Base-by-base conservation (phyloP, 1,284 basidiomycete genomes). In the Butyriboletus appendiculatus region DNA sequence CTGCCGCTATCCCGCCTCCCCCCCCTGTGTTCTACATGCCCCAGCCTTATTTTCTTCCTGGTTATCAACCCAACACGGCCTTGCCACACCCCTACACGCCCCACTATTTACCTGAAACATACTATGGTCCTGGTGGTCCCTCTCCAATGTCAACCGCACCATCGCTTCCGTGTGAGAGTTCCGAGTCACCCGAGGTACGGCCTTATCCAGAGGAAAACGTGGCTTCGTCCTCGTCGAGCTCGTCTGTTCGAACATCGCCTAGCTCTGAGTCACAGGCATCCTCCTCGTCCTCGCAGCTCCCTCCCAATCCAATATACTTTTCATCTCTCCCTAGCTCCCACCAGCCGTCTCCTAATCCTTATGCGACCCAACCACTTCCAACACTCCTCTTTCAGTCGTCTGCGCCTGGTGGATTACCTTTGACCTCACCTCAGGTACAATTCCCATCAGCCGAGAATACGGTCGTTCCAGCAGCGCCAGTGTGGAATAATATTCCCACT, bases 141-240 rank as follows among this genome's bases (percentile, higher is more conserved):
- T 74, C 79, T 6, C 76, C 77, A 0, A 52, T 76, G 24, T 76
- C 76, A 0, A 72, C 71, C 22, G 73, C 74, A 6, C 63, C 73
- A 8, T 77, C 79, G 1, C 62, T 53, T 5, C 15, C 73, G 2
- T 55, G 45, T 20, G 55, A 48, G 2, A 9, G 48, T 4, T 53
- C 56, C 15, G 20, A 40, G 8, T 65, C 63, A 35, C 48, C 62
- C 10, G 46, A 47, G 26, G 38, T 42, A 5, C 56, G 20, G 1
- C 11, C 45, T 24, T n/a, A 7, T 24, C 42, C 40, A 7, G 55
- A 58, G 5, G 37, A 37, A 26, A 47, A 20, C 22, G 34, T 26
- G 8, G 6, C 53, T n/a, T 52, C 43, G 8, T 46, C 59, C 3
- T 62, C 66, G 8, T 57, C 59, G 9, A 52, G 45, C 10, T 32